Conservation (phyloP, 2,329 filamentous ascomycete genomes). For the Parascedosporium putredinis region DNA sequence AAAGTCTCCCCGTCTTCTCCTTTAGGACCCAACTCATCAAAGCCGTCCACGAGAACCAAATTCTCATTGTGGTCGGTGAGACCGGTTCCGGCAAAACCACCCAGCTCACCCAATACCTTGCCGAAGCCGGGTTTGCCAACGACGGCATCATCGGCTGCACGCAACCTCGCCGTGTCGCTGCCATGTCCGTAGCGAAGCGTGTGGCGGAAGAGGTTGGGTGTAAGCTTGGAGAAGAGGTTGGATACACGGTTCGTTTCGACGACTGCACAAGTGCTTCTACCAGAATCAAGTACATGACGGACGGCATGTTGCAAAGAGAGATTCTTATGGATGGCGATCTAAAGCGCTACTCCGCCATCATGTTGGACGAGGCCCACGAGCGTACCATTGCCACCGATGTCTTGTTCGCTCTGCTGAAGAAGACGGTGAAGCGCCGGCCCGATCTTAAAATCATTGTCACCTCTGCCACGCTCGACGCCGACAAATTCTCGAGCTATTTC, state of each 20-base stretch:
- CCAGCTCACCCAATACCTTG: slow-evolving; percentile 88
- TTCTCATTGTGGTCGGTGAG: slow-evolving; percentile 92
- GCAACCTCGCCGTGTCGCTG: slow-evolving; percentile 90
- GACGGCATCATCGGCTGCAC: slow-evolving; percentile 90
- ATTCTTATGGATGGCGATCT: slow-evolving; percentile 86
- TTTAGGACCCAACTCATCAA: slow-evolving; percentile 83
- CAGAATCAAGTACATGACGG: slow-evolving; percentile 99
- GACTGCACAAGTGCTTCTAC: slow-evolving; percentile 82
- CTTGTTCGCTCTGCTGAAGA: slow-evolving; percentile 86
- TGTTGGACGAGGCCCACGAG: slow-evolving; percentile 97
- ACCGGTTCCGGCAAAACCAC: slow-evolving; percentile 97
- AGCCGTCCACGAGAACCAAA: slow-evolving; percentile 76
- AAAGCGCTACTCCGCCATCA: slow-evolving; percentile 86
- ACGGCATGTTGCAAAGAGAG: slow-evolving; percentile 95
- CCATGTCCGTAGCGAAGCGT: slow-evolving; percentile 95
- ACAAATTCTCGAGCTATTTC: slow-evolving; percentile 96
- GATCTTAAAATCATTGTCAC: slow-evolving; percentile 95
- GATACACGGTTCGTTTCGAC: slow-evolving; percentile 96
- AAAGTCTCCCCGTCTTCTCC: slow-evolving; percentile 77
- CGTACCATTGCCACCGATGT: slow-evolving; percentile 94
- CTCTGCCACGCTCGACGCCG: slow-evolving; percentile 89
- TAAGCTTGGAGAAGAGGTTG: slow-evolving; percentile 80
- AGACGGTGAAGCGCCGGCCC: slow-evolving; percentile 72
- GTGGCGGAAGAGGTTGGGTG: slow-evolving; percentile 94
- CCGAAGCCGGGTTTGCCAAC: slow-evolving; percentile 82